Evolutionary conservation across 1,284 basidiomycete species (phyloP).

Genomic region (Cryptococcus jaspeensis): DNA sequence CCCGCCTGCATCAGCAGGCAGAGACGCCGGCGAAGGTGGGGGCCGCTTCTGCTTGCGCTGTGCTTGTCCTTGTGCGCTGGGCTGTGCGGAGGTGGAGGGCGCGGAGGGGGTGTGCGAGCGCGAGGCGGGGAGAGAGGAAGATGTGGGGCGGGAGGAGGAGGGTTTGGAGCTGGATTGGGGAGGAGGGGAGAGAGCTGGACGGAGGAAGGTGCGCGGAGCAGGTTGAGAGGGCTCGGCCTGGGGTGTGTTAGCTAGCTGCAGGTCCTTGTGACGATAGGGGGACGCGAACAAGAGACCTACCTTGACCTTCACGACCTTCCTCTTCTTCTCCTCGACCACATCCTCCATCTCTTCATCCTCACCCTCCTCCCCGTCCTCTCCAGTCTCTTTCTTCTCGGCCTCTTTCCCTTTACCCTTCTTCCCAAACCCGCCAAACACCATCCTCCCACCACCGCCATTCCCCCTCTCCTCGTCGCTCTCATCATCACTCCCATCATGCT

Average conservation of each 20-base stretch:
- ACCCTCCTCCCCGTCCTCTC: constrained; percentile 1
- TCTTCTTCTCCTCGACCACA: neutral
- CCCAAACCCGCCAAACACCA: constrained; percentile 17
- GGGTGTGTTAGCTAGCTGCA: neutral
- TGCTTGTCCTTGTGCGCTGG: no score
- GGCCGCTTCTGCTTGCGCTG: neutral
- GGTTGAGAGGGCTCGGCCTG: neutral
- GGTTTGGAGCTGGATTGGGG: neutral
- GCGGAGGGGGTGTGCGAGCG: no score
- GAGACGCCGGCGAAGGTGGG: neutral
- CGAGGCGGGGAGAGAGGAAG: neutral
- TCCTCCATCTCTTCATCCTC: constrained; percentile 4
- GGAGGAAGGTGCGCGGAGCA: constrained; percentile 3
- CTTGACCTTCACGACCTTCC: neutral
- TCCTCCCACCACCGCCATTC: constrained; percentile 10
- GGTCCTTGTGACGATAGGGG: neutral
- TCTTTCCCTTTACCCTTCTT: constrained; percentile 7
- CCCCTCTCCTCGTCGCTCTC: neutral
- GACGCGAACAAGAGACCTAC: neutral
- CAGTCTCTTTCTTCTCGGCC: neutral
- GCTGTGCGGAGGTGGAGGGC: neutral
- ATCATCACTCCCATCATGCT: constrained; percentile 3
- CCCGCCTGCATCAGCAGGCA: neutral
- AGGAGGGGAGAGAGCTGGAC: constrained; percentile 16
- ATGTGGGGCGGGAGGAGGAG: neutral